phyloP scores from a whole-genome alignment of 2,329 filamentous ascomycete genomes.

The Gliomastix tumulicola region DNA sequence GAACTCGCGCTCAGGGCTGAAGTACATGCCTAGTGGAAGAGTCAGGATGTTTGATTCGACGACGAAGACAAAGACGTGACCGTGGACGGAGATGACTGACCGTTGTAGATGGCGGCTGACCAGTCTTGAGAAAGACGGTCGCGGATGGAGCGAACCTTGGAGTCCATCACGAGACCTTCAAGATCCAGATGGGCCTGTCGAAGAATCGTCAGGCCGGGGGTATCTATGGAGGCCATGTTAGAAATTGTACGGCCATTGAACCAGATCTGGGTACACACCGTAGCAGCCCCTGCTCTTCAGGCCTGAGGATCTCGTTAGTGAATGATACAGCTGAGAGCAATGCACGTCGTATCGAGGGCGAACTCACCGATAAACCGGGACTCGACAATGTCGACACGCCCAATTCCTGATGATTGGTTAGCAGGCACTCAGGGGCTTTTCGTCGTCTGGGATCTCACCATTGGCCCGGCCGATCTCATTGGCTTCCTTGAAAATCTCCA shows the following conservation, averaged over 20 bases:
- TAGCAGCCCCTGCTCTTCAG: slow-evolving; percentile 12
- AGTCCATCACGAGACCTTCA: slow-evolving; percentile 51
- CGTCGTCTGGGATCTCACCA: not conserved
- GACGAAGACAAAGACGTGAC: slow-evolving; percentile 7
- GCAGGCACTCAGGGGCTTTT: not conserved
- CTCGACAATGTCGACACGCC: slow-evolving; percentile 13
- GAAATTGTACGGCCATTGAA: no score
- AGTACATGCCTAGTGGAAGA: slow-evolving; percentile 41
- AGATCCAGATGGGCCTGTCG: slow-evolving; percentile 26
- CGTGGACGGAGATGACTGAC: no score
- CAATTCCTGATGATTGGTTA: slow-evolving; percentile 6
- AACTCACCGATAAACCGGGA: slow-evolving; percentile 6
- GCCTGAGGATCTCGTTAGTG: no score
- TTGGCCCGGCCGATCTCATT: slow-evolving; percentile 46
- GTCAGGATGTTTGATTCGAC: slow-evolving; percentile 17
- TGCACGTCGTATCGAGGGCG: no score
- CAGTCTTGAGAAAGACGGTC: slow-evolving; percentile 41
- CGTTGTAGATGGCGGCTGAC: slow-evolving; percentile 29
- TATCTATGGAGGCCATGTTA: slow-evolving; percentile 6
- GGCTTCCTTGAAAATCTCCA: slow-evolving; percentile 56
- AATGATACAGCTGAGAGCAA: slow-evolving; percentile 3
- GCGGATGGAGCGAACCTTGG: slow-evolving; percentile 43
- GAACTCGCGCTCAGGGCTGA: slow-evolving; percentile 45
- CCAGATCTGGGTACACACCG: no score
- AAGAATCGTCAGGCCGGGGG: slow-evolving; percentile 11